Percentiles rank a stretch among this genome's conserved stretches.
Evolutionary conservation across 2,329 filamentous ascomycete species (phyloP).

Genomic region (Tolypocladium amazonense): DNA sequence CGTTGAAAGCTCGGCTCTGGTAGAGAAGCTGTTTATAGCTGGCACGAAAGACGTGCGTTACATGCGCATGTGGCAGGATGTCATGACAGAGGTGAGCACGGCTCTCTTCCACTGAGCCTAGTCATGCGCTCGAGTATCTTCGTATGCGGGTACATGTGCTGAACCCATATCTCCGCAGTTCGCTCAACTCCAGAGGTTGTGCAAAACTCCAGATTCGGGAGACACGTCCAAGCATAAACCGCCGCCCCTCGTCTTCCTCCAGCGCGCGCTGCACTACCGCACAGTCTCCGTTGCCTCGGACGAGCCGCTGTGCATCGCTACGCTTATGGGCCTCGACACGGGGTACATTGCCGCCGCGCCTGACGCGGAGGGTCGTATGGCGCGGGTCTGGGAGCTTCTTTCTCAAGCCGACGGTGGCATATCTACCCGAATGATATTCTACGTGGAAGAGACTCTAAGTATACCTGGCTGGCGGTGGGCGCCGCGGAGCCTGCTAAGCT

Average conservation of each 20-base stretch:
- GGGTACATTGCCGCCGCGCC: constrained; percentile 4
- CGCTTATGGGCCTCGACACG: constrained; percentile 14
- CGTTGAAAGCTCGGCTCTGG: constrained; percentile 5
- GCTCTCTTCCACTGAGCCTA: background rate
- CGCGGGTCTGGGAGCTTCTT: constrained; percentile 12
- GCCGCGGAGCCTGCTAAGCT: constrained; percentile 10
- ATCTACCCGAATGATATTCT: constrained; percentile 11
- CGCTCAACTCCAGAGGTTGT: constrained; percentile 7
- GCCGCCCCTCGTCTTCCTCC: constrained; percentile 7
- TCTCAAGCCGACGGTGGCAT: constrained; percentile 7
- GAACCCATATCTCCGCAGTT: constrained; percentile 2
- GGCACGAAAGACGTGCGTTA: constrained; percentile 6
- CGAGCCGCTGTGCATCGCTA: constrained; percentile 18
- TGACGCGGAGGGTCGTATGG: constrained; percentile 11
- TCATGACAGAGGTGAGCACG: constrained; percentile 7
- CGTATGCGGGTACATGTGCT: no score
- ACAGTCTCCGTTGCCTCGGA: constrained; percentile 17
- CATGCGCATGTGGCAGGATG: constrained; percentile 11
- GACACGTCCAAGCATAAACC: background rate
- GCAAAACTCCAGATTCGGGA: background rate
- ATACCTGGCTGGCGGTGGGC: constrained; percentile 16
- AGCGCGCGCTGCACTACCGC: constrained; percentile 15
- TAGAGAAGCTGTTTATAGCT: constrained; percentile 4
- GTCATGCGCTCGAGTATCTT: background rate
- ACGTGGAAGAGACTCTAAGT: constrained; percentile 10